phyloP scores from a whole-genome alignment of 768 basidiomycete species.

The Rhizopogon rudus region DNA sequence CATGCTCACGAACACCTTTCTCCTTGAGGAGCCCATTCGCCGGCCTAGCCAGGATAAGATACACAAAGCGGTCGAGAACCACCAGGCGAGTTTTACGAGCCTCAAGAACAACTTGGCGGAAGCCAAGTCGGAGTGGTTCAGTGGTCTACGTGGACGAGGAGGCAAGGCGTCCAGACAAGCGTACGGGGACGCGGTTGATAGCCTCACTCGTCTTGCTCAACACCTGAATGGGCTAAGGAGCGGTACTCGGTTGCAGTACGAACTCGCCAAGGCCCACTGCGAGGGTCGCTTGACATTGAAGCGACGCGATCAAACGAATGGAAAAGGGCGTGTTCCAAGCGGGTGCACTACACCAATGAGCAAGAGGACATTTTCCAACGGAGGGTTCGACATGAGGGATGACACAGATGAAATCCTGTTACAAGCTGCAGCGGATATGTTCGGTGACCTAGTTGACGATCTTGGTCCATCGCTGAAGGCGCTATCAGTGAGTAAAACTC shows the following conservation, averaged over 20 bases:
- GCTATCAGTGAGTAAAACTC: constrained; percentile 50
- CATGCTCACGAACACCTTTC: constrained; percentile 79
- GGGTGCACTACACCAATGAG: constrained; percentile 8
- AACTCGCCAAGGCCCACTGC: constrained; percentile 60
- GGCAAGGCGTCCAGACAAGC: constrained; percentile 39
- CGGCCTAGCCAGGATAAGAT: constrained; percentile 58
- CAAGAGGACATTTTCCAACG: constrained; percentile 19
- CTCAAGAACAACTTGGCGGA: constrained; percentile 84
- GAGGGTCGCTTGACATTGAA: constrained; percentile 39
- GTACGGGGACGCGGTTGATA: constrained; percentile 84
- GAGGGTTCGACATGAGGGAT: constrained; percentile 33
- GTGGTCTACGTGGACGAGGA: constrained; percentile 18
- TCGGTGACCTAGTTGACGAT: constrained; percentile 76
- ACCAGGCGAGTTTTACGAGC: constrained; percentile 88
- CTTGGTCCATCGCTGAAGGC: constrained; percentile 72
- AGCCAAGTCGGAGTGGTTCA: constrained; percentile 81
- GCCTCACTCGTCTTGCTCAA: constrained; percentile 86
- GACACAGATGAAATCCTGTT: constrained; percentile 35
- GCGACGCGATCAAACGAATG: constrained; percentile 12
- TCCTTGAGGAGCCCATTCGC: constrained; percentile 66
- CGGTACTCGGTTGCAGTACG: constrained; percentile 79
- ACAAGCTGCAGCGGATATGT: constrained; percentile 62
- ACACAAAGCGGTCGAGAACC: constrained; percentile 75
- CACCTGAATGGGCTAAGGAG: constrained; percentile 88
- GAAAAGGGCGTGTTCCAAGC: constrained; percentile 10